phyloP scores from a whole-genome alignment of 2,329 filamentous ascomycete species.

The Aspergillus amoenus region DNA sequence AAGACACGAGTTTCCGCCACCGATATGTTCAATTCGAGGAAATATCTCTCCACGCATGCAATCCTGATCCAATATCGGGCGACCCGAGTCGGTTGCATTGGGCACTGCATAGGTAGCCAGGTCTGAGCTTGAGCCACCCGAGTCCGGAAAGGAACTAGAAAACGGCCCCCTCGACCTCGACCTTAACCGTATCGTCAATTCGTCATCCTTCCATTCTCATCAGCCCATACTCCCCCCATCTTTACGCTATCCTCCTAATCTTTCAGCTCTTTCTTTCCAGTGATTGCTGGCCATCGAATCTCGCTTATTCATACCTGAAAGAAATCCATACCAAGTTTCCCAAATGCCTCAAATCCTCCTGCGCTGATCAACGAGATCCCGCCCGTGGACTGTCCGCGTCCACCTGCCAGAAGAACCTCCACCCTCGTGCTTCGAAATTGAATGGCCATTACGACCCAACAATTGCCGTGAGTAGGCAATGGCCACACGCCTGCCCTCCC shows the following conservation, averaged over 20 bases:
- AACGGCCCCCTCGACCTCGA: neutral
- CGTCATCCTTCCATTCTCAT: slow-evolving; percentile 3
- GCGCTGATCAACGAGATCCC: slow-evolving; percentile 10
- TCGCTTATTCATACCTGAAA: neutral
- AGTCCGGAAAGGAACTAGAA: neutral
- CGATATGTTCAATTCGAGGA: neutral
- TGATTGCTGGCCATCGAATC: neutral
- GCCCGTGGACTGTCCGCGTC: slow-evolving; percentile 7
- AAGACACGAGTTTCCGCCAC: neutral
- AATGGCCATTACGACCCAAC: slow-evolving; percentile 28
- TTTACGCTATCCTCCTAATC: slow-evolving; percentile 5
- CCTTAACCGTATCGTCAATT: slow-evolving; percentile 2
- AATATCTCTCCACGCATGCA: neutral
- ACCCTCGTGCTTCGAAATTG: slow-evolving; percentile 16
- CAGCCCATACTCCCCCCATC: neutral
- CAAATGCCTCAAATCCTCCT: slow-evolving; percentile 5
- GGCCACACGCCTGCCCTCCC: slow-evolving; percentile 31
- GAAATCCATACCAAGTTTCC: neutral
- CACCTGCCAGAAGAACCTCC: neutral
- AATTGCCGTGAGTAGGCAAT: slow-evolving; percentile 33
- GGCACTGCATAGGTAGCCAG: neutral
- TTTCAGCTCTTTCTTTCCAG: neutral
- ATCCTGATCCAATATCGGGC: neutral
- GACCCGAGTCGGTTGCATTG: neutral
- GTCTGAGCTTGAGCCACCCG: neutral